phyloP scores from a whole-genome alignment of 148 eudicot species.

The Rhododendron griersonianum region DNA sequence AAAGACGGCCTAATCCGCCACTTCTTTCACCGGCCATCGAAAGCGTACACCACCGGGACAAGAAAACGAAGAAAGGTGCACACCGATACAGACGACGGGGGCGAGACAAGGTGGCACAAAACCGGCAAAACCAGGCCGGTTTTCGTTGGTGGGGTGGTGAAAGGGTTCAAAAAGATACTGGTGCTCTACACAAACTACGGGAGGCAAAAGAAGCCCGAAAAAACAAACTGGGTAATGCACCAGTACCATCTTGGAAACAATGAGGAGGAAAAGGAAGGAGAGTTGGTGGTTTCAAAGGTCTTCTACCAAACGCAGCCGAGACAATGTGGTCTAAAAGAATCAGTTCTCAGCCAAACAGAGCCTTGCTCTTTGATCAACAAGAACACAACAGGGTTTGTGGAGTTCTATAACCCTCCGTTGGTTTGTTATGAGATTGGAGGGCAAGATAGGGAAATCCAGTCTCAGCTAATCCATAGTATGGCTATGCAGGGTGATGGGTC shows the following conservation, averaged over 20 bases:
- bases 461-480: slow-evolving; percentile 49
- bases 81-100: slow-evolving; percentile 46
- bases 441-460: slow-evolving; percentile 31
- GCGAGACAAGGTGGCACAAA: slow-evolving; percentile 97
- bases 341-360: background rate
- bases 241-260: slow-evolving; percentile 79
- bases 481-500: slow-evolving; percentile 47
- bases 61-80: slow-evolving; percentile 81
- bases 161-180: slow-evolving; percentile 83
- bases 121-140: slow-evolving; percentile 90
- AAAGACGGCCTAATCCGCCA: slow-evolving; percentile 84
- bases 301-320: slow-evolving; percentile 97
- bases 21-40: slow-evolving; percentile 88
- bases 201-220: slow-evolving; percentile 79
- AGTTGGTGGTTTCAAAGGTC: slow-evolving; percentile 74
- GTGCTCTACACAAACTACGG: slow-evolving; percentile 95
- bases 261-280: slow-evolving; percentile 94
- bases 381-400: slow-evolving; percentile 18
- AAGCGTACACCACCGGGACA: slow-evolving; percentile 96
- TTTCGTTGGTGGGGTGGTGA: slow-evolving; percentile 30
- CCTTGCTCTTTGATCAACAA: background rate
- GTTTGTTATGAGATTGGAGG: slow-evolving; percentile 31
- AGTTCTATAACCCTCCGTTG: slow-evolving; percentile 32
- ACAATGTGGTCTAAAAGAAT: slow-evolving; percentile 37
- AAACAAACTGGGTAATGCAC: slow-evolving; percentile 98